These are phyloP conservation scores for Pseudoturritis turrita DNA, from an alignment of 345 rosid genomes.

Conservation along the genomic window DNA sequence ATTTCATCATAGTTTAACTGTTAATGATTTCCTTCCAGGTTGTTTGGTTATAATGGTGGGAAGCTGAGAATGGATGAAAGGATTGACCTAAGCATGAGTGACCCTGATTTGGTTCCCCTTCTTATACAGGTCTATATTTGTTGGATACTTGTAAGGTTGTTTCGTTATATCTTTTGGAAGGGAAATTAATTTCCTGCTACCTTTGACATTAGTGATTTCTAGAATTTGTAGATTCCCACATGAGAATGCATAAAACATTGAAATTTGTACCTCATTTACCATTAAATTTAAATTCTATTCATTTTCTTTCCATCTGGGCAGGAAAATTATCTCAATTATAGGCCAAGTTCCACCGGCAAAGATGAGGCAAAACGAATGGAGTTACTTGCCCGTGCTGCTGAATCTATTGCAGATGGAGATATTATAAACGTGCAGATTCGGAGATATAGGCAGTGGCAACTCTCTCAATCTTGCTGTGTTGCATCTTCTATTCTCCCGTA, in stretches of 20 bases:
- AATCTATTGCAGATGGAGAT: slow-evolving; percentile 89
- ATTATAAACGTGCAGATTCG: slow-evolving; percentile 91
- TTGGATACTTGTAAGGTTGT: not conserved
- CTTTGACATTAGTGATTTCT: slow-evolving; percentile 1
- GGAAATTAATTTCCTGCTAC: not conserved
- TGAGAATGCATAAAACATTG: slow-evolving; percentile 1
- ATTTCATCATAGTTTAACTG: not conserved
- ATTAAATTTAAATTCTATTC: not conserved
- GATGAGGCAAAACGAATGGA: slow-evolving; percentile 83
- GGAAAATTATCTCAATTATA: slow-evolving; percentile 95
- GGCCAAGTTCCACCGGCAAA: slow-evolving; percentile 61
- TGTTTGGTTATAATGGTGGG: slow-evolving; percentile 79
- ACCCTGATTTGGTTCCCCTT: slow-evolving; percentile 92
- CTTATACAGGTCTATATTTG: slow-evolving; percentile 63
- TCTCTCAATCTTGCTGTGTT: slow-evolving; percentile 67
- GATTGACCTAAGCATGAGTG: slow-evolving; percentile 94
- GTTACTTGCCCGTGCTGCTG: slow-evolving; percentile 83
- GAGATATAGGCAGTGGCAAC: slow-evolving; percentile 96
- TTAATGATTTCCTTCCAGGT: slow-evolving; percentile 38
- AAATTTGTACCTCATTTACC: not conserved
- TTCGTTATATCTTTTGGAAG: not conserved
- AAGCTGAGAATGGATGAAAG: slow-evolving; percentile 96
- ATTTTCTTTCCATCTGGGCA: slow-evolving; percentile 31
- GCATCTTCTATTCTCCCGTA: slow-evolving; percentile 91
- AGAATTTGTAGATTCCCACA: slow-evolving; percentile 6